These are phyloP conservation scores for Geranomyces michiganensis DNA, from an alignment of 192 early-diverging fungal genomes.

Conservation along the genomic window DNA sequence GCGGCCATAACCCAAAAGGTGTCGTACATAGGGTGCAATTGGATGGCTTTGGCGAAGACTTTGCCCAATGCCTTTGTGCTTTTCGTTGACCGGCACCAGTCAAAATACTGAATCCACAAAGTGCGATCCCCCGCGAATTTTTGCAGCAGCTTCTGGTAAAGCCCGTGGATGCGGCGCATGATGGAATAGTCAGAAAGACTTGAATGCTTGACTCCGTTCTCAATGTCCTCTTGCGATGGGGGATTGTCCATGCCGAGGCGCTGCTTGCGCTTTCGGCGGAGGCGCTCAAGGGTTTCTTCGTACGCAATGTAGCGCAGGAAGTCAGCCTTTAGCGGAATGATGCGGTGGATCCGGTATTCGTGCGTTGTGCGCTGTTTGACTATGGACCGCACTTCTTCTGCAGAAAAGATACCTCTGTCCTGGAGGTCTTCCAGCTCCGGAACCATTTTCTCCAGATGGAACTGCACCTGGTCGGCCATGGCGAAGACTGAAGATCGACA, in stretches of 20 bases:
- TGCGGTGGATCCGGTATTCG: slow-evolving; percentile 84
- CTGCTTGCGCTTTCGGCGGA: slow-evolving; percentile 76
- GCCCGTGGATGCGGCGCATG: slow-evolving; percentile 69
- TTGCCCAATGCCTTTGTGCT: slow-evolving; percentile 65
- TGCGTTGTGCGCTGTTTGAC: slow-evolving; percentile 87
- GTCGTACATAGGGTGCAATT: slow-evolving; percentile 79
- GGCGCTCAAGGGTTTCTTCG: slow-evolving; percentile 87
- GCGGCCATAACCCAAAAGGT: slow-evolving; percentile 92
- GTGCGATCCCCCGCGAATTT: slow-evolving; percentile 77
- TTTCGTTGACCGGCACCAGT: slow-evolving; percentile 66
- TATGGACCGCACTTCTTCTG: slow-evolving; percentile 85
- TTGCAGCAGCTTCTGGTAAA: slow-evolving; percentile 78
- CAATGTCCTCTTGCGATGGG: slow-evolving; percentile 28
- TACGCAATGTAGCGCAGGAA: slow-evolving; percentile 94
- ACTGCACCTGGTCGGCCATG: slow-evolving; percentile 91
- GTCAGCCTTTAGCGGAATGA: slow-evolving; percentile 71
- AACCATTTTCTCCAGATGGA: slow-evolving; percentile 91
- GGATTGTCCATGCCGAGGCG: slow-evolving; percentile 61
- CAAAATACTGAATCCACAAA: slow-evolving; percentile 93
- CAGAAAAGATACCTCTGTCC: slow-evolving; percentile 75
- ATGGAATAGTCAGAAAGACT: slow-evolving; percentile 79
- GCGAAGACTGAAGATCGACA: neutral
- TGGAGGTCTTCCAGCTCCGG: slow-evolving; percentile 90
- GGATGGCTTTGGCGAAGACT: slow-evolving; percentile 83
- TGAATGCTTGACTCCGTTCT: slow-evolving; percentile 16